These are phyloP conservation scores for Colletotrichum incanum DNA, from an alignment of 2,329 filamentous ascomycete species.

Conservation along the genomic window DNA sequence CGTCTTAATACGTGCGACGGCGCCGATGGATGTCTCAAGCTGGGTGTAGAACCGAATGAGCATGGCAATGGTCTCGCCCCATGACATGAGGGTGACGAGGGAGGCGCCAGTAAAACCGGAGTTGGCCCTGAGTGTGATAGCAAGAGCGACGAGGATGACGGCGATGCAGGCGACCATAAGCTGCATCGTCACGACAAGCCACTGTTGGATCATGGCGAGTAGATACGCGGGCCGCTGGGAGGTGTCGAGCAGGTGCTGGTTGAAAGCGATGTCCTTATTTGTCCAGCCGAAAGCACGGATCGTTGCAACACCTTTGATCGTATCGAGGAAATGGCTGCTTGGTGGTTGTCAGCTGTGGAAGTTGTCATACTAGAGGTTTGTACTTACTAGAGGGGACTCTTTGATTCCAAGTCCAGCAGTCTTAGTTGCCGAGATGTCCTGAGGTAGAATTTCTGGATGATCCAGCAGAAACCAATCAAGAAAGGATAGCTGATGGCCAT, in stretches of 20 bases:
- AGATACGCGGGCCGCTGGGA: slow-evolving; percentile 71
- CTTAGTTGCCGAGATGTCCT: slow-evolving; percentile 71
- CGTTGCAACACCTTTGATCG: slow-evolving; percentile 65
- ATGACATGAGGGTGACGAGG: slow-evolving; percentile 53
- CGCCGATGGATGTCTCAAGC: slow-evolving; percentile 47
- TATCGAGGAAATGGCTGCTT: slow-evolving; percentile 65
- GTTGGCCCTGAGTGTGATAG: slow-evolving; percentile 56
- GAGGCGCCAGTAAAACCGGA: slow-evolving; percentile 54
- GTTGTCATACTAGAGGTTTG: too few species aligned
- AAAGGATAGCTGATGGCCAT: slow-evolving; percentile 63
- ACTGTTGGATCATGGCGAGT: slow-evolving; percentile 68
- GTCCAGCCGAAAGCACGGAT: slow-evolving; percentile 70
- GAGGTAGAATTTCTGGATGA: slow-evolving; percentile 69
- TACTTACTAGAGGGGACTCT: slow-evolving; percentile 67
- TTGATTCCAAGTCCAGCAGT: slow-evolving; percentile 70
- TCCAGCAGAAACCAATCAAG: slow-evolving; percentile 59
- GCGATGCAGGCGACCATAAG: slow-evolving; percentile 64
- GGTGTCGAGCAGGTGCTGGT: slow-evolving; percentile 62
- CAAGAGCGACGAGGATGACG: slow-evolving; percentile 62
- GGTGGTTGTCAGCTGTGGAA: not conserved
- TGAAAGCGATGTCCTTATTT: slow-evolving; percentile 58
- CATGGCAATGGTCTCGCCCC: slow-evolving; percentile 48
- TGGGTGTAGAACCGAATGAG: slow-evolving; percentile 52
- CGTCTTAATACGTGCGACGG: slow-evolving; percentile 43
- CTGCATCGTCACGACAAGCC: slow-evolving; percentile 67